A percentile compares a stretch with the other conserved stretches of the same genome.
These are phyloP conservation scores for Heliamphora exappendiculata DNA, from an alignment of 148 eudicot genomes.

Conservation along the genomic window DNA sequence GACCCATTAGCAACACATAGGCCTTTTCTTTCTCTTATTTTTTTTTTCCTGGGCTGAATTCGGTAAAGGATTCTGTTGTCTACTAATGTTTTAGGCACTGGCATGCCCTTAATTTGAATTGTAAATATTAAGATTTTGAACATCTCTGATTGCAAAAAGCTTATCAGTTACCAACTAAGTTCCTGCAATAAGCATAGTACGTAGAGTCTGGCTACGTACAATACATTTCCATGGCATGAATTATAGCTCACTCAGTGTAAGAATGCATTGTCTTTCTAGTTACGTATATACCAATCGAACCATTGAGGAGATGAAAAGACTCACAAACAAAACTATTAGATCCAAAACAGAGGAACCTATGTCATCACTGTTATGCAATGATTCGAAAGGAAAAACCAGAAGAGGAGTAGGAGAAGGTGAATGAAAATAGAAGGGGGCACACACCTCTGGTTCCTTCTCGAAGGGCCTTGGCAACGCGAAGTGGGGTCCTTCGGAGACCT, in stretches of 20 bases:
- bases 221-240: no score
- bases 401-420: background rate
- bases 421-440: background rate
- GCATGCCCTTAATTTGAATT: background rate
- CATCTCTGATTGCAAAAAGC: background rate
- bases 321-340: background rate
- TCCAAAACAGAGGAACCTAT: background rate
- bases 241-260: no score
- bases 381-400: background rate
- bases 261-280: no score
- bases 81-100: no score
- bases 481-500: slow-evolving; percentile 11
- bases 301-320: background rate
- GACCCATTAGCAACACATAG: no score
- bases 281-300: background rate
- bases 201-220: no score
- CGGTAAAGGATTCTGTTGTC: no score
- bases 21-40: no score
- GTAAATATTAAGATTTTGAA: background rate
- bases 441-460: slow-evolving; percentile 77
- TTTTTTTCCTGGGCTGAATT: no score
- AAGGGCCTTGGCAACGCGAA: slow-evolving; percentile 17
- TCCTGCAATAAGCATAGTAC: no score
- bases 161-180: background rate
- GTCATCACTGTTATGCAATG: background rate